phyloP scores from a whole-genome alignment of 75 land plant genomes.

The Pinus albicaulis region DNA sequence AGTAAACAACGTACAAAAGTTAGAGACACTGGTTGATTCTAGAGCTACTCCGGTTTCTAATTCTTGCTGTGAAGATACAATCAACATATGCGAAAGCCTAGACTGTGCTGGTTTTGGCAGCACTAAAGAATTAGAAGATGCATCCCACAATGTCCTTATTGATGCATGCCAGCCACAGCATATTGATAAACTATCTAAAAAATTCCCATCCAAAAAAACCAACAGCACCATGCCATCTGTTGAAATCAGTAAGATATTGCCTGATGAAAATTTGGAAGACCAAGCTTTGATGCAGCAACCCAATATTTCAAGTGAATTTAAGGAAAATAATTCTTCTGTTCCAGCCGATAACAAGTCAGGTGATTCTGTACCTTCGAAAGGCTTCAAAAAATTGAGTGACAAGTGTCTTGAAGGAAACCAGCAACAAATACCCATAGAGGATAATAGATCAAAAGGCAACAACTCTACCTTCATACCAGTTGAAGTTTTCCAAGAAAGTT shows the following conservation, averaged over 20 bases:
- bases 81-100: constrained; percentile 44
- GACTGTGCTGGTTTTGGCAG: constrained; percentile 48
- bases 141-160: constrained; percentile 72
- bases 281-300: background rate
- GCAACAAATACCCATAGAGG: background rate
- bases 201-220: no score
- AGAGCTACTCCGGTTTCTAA: background rate
- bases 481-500: background rate
- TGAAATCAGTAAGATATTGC: constrained; percentile 28
- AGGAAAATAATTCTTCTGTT: background rate
- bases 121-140: constrained; percentile 52
- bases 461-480: background rate
- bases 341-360: background rate
- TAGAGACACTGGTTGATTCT: background rate
- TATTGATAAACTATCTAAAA: constrained; percentile 3
- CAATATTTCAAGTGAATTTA: background rate
- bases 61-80: constrained; percentile 48
- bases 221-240: background rate
- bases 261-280: constrained; percentile 11
- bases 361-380: background rate
- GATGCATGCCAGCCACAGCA: constrained; percentile 26
- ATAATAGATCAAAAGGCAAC: background rate
- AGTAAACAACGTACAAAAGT: background rate
- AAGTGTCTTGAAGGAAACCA: background rate
- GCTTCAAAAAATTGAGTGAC: background rate